These are phyloP conservation scores for Trichoderma citrinoviride DNA, from an alignment of 2,329 filamentous ascomycete species.

Conservation along the genomic window DNA sequence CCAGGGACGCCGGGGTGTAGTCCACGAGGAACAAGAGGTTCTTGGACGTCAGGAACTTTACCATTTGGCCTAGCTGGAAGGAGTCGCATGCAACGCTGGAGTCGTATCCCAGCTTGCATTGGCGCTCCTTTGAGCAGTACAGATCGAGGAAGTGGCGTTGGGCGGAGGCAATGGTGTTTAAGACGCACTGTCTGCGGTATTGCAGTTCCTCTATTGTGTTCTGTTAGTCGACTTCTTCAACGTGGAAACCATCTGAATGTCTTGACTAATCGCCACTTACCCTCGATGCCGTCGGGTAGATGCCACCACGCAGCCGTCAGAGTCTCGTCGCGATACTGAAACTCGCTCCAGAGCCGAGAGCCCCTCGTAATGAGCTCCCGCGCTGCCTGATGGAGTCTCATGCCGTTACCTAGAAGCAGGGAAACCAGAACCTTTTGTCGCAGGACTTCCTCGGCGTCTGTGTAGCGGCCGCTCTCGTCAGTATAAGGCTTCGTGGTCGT, in stretches of 20 bases:
- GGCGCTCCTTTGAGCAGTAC: constrained; percentile 64
- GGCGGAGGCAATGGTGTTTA: constrained; percentile 68
- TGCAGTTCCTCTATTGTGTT: constrained; percentile 59
- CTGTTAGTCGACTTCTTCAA: not conserved
- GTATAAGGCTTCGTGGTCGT: constrained; percentile 40
- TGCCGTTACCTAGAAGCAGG: constrained; percentile 61
- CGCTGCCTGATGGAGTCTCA: constrained; percentile 60
- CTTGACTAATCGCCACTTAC: constrained; percentile 38
- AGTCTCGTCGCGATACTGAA: constrained; percentile 29
- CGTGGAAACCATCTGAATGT: not conserved
- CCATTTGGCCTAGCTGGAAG: constrained; percentile 75
- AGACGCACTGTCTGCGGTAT: constrained; percentile 61
- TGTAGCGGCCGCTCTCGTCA: constrained; percentile 37
- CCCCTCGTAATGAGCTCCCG: constrained; percentile 65
- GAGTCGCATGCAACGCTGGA: constrained; percentile 70
- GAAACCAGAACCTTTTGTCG: constrained; percentile 69
- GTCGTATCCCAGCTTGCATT: constrained; percentile 74
- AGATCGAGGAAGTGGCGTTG: constrained; percentile 64
- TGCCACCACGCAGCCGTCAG: constrained; percentile 65
- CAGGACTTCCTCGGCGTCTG: constrained; percentile 60
- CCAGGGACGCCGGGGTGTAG: constrained; percentile 50
- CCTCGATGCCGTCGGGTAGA: constrained; percentile 65
- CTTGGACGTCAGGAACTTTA: constrained; percentile 65
- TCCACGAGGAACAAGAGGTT: constrained; percentile 59
- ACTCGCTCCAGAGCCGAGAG: constrained; percentile 55